Evolutionary conservation across 768 basidiomycete genomes (phyloP).

Genomic region (Phylloporus arenicola): DNA sequence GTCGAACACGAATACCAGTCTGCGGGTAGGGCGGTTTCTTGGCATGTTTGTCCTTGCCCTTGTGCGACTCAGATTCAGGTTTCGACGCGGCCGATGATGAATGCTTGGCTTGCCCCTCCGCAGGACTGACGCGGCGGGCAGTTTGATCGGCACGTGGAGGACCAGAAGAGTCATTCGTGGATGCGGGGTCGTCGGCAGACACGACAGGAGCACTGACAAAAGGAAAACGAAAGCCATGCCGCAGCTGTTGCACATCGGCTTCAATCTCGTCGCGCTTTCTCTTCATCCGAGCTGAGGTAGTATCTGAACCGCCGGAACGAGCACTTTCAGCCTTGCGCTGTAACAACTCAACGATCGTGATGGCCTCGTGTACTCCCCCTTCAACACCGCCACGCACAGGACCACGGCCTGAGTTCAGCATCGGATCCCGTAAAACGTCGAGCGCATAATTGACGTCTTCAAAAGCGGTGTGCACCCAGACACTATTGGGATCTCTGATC

Average conservation of each 20-base stretch:
- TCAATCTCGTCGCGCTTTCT: constrained; percentile 41
- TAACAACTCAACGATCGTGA: constrained; percentile 37
- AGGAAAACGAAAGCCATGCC: constrained; percentile 38
- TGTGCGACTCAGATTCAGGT: constrained; percentile 17
- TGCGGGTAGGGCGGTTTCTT: constrained; percentile 41
- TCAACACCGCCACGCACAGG: constrained; percentile 31
- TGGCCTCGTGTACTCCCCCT: constrained; percentile 32
- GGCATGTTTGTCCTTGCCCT: constrained; percentile 36
- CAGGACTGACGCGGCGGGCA: neutral
- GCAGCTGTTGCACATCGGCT: constrained; percentile 27
- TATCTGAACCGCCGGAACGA: constrained; percentile 12
- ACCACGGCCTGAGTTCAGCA: constrained; percentile 29
- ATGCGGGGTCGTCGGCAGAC: constrained; percentile 6
- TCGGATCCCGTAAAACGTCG: constrained; percentile 37
- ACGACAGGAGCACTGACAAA: constrained; percentile 36
- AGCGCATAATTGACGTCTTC: constrained; percentile 43
- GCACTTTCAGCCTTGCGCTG: constrained; percentile 37
- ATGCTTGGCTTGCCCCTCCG: constrained; percentile 15
- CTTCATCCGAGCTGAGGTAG: constrained; percentile 32
- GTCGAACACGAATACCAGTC: constrained; percentile 44
- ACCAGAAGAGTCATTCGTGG: neutral
- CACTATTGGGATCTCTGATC: constrained; percentile 45
- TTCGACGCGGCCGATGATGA: constrained; percentile 9
- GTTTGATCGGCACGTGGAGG: neutral
- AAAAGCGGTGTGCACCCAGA: constrained; percentile 45